These are phyloP conservation scores for Endogone sp. DNA, from an alignment of 192 early-diverging fungal species.

Conservation along the genomic window DNA sequence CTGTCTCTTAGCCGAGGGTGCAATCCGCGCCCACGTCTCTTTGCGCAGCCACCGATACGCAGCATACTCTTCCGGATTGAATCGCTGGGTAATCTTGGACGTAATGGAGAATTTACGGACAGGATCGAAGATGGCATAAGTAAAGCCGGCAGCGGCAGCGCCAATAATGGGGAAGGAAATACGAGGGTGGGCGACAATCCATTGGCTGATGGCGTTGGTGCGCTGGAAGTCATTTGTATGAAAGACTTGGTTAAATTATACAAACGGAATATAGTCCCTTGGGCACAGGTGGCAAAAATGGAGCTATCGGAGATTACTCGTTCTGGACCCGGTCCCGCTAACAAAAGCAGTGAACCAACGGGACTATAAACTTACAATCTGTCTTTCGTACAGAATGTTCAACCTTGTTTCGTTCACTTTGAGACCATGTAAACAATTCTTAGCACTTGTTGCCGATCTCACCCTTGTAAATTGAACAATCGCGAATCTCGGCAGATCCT, in stretches of 20 bases:
- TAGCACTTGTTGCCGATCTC: slow-evolving; percentile 85
- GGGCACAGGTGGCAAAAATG: too few species aligned
- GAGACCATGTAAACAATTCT: slow-evolving; percentile 89
- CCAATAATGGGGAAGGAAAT: slow-evolving; percentile 74
- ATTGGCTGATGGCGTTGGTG: slow-evolving; percentile 57
- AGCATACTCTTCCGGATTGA: slow-evolving; percentile 62
- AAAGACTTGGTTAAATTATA: too few species aligned
- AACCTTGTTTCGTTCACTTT: slow-evolving; percentile 63
- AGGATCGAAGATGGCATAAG: slow-evolving; percentile 89
- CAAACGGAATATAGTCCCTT: too few species aligned
- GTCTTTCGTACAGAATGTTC: slow-evolving; percentile 55
- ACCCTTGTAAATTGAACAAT: slow-evolving; percentile 73
- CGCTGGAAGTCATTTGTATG: too few species aligned
- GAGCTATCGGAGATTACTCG: too few species aligned
- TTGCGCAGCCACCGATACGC: slow-evolving; percentile 54
- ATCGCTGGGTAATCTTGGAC: slow-evolving; percentile 79
- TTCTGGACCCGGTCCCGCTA: too few species aligned
- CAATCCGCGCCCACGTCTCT: slow-evolving; percentile 45
- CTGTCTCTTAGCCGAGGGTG: slow-evolving; percentile 4
- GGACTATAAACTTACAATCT: slow-evolving; percentile 24
- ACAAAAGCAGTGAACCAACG: neutral
- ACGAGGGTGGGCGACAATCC: slow-evolving; percentile 73
- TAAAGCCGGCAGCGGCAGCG: slow-evolving; percentile 68
- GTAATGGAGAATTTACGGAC: slow-evolving; percentile 86
- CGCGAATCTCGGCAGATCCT: slow-evolving; percentile 78